A percentile compares a stretch with the other conserved stretches of the same genome.
Evolutionary conservation across 345 rosid species (phyloP).

Genomic region (Eutrema yunnanense): DNA sequence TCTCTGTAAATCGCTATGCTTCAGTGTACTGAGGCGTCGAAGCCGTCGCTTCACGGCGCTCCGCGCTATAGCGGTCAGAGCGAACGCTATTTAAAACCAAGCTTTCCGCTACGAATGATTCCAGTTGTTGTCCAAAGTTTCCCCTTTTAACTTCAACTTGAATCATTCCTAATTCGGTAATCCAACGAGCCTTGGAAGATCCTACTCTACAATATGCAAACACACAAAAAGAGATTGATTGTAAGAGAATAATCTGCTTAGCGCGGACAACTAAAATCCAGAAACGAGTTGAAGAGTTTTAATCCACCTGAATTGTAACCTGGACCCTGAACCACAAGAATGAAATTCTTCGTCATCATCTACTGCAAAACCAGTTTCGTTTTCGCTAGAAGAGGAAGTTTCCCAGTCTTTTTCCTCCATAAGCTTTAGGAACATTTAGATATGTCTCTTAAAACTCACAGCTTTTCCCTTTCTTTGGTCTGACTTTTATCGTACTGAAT

Average conservation of each 20-base stretch:
- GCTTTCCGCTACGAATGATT: conserved; percentile 46
- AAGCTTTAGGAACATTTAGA: not conserved
- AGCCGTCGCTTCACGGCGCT: too few relatives aligned
- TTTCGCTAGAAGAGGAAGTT: conserved; percentile 25
- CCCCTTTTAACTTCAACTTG: conserved; percentile 63
- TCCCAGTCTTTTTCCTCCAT: conserved; percentile 27
- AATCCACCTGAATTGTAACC: conserved; percentile 34
- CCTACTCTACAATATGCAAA: conserved; percentile 17
- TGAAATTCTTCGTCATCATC: conserved; percentile 32
- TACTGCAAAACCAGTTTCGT: not conserved
- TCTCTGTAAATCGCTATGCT: too few relatives aligned
- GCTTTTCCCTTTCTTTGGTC: not conserved
- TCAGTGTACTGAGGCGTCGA: too few relatives aligned
- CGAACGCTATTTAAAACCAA: too few relatives aligned
- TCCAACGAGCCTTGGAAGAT: conserved; percentile 69
- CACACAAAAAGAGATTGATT: not conserved
- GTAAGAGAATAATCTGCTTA: not conserved
- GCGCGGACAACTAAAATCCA: not conserved
- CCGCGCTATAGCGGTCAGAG: too few relatives aligned
- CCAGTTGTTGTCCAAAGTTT: conserved; percentile 79
- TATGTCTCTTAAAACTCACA: not conserved
- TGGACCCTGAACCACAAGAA: too few relatives aligned
- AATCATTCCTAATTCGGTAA: conserved; percentile 46
- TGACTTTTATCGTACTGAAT: not conserved
- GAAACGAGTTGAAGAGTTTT: conserved; percentile 7